Conservation (phyloP, 2,329 filamentous ascomycete species). For the Cladophialophora carrionii region DNA sequence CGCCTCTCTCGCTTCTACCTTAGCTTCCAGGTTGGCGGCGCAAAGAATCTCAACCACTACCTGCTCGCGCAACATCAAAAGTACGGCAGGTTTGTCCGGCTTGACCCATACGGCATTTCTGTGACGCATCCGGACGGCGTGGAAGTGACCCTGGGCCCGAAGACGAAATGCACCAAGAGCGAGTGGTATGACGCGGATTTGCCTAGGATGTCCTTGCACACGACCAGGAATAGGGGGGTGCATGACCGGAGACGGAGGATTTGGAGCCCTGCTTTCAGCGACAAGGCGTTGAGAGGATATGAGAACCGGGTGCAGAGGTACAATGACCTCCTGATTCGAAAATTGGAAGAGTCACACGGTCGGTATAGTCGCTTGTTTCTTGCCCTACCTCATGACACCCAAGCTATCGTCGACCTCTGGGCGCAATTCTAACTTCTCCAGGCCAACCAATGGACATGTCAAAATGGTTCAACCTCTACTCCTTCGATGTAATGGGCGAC, state of each 20-base stretch:
- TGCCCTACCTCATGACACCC: not conserved
- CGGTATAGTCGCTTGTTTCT: not conserved
- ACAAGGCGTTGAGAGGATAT: conserved; percentile 49
- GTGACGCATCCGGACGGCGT: conserved; percentile 39
- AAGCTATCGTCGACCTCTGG: not conserved
- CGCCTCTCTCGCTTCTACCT: conserved; percentile 30
- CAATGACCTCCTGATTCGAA: conserved; percentile 43
- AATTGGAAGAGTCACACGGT: conserved; percentile 40
- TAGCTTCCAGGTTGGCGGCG: conserved; percentile 11
- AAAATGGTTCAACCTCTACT: conserved; percentile 44
- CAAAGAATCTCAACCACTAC: conserved; percentile 19
- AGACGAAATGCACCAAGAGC: conserved; percentile 47
- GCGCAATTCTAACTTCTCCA: conserved; percentile 1
- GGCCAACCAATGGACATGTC: conserved; percentile 44
- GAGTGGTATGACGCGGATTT: conserved; percentile 47
- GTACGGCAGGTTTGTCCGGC: conserved; percentile 35
- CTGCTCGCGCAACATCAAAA: conserved; percentile 29
- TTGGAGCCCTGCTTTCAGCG: conserved; percentile 50
- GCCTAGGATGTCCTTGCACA: conserved; percentile 47
- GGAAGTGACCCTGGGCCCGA: conserved; percentile 45
- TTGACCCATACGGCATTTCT: conserved; percentile 33
- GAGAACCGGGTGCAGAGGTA: conserved; percentile 46
- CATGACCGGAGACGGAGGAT: conserved; percentile 48
- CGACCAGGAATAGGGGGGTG: conserved; percentile 43
- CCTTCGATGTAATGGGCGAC: conserved; percentile 46